Evolutionary conservation across 1,139 yeast species (phyloP), one percentile per base, ranked within the genome.

Genomic region (Candida tetrigidarum): DNA sequence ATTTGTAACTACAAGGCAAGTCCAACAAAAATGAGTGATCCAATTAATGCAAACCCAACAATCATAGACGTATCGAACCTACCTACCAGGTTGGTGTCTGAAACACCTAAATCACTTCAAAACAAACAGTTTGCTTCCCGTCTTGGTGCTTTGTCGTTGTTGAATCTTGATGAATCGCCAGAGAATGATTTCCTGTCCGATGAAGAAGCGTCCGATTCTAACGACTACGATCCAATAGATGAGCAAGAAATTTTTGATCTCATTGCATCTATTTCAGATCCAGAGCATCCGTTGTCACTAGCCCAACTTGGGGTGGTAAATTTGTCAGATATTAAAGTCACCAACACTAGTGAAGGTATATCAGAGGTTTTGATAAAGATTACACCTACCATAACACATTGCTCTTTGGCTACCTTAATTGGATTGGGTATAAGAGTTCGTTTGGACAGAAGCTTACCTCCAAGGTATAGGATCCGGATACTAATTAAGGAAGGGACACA

Each of bases 361-460:
- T 87, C 95, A 0, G 90, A 86, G 51, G 90, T 95, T 0, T 62
- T 81, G 19, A 90, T 95, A 30, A 83, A 80, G 56, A 92, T 95
- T 52, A 95, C 99, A 0, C 99, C 99, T 0, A 95, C 99, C 0
- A 93, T 95, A 55, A 93, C 99, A 1, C 99, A 95, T 62, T 95
- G 99, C 60, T 89, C 97, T 1, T 73, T 95, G 51, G 99, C 99
- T 1, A 95, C 99, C 0, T 79, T 95, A 46, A 93, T 95, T 50
- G 99, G 99, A 0, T 75, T 95, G 30, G 99, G 99, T 0, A 89
- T 95, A 45, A 74, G 98, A 43, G 99, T 95, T 1, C 74, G 99
- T 27, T 71, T 95, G 45, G 97, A 93, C 53, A 71, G 99, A 56
- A 82, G 96, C 50, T 74, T 93, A 37, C 96, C 98, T 2, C 83